These are phyloP conservation scores for Neurospora sp. DNA, from an alignment of 495 filamentous ascomycete species.

Conservation along the genomic window DNA sequence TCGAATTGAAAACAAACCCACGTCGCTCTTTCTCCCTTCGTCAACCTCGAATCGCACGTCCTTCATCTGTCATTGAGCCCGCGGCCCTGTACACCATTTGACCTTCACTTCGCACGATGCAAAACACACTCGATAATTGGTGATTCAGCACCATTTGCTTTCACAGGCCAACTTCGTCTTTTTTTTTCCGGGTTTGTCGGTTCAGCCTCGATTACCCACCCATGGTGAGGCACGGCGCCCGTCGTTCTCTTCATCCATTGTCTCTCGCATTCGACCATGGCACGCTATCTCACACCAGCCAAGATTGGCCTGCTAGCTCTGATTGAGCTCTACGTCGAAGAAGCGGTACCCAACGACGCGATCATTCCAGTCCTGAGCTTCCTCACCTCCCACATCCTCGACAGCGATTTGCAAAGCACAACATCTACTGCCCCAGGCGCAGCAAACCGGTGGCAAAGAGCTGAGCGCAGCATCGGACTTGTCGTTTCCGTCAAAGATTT, in stretches of 20 bases:
- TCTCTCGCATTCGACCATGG: conserved; percentile 36
- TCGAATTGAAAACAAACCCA: neutral
- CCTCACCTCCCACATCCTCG: conserved; percentile 62
- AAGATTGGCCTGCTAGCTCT: conserved; percentile 77
- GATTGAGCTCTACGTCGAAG: conserved; percentile 68
- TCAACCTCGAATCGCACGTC: neutral
- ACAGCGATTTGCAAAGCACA: conserved; percentile 19
- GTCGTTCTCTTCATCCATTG: neutral
- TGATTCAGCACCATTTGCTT: neutral
- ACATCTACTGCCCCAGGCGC: conserved; percentile 1
- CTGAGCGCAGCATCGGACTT: conserved; percentile 36
- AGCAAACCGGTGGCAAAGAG: conserved; percentile 27
- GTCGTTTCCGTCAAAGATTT: conserved; percentile 56
- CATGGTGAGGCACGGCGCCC: neutral
- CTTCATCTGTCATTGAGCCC: neutral
- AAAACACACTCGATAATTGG: neutral
- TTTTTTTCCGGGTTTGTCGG: neutral
- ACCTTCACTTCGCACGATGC: neutral
- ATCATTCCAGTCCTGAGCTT: conserved; percentile 82
- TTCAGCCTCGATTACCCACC: neutral
- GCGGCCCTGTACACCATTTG: neutral
- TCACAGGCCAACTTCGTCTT: neutral
- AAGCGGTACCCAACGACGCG: conserved; percentile 59
- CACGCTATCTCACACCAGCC: conserved; percentile 73
- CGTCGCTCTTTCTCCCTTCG: neutral